Evolutionary conservation across 1,284 basidiomycete genomes (phyloP).

Genomic region (Apiotrichum akiyoshidainum): DNA sequence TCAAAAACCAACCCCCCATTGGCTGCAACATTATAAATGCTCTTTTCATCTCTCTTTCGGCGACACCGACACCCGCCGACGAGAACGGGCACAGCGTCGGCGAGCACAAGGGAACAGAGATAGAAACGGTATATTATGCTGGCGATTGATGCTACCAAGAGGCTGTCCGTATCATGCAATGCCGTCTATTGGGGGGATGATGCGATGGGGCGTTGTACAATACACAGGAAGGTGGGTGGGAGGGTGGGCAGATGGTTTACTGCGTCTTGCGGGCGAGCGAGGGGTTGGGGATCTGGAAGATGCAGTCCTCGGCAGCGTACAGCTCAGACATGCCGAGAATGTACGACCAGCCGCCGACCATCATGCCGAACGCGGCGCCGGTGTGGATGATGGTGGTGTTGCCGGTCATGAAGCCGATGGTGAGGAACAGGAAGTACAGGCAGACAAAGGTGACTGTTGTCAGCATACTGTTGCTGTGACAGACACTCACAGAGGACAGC

Average conservation of each 20-base stretch:
- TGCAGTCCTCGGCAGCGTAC: conserved; percentile 14
- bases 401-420: conserved; percentile 15
- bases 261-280: conserved; percentile 4
- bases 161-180: too few species aligned
- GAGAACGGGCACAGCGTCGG: too few species aligned
- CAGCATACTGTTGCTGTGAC: neutral
- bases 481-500: conserved; percentile 10
- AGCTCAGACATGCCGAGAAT: conserved; percentile 16
- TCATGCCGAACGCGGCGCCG: conserved; percentile 14
- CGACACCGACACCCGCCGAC: too few species aligned
- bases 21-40: too few species aligned
- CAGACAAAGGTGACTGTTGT: conserved; percentile 9
- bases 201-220: too few species aligned
- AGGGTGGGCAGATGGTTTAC: neutral
- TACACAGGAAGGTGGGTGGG: too few species aligned
- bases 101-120: too few species aligned
- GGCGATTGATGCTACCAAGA: too few species aligned
- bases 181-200: too few species aligned
- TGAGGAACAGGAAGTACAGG: conserved; percentile 22
- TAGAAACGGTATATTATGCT: too few species aligned
- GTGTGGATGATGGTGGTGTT: conserved; percentile 8
- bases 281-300: conserved; percentile 18
- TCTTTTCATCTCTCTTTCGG: too few species aligned
- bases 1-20: too few species aligned
- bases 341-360: conserved; percentile 17